Evolutionary conservation across 2,329 filamentous ascomycete species (phyloP), one percentile per base, ranked within the genome.

Genomic region (Xylariaceae sp.): DNA sequence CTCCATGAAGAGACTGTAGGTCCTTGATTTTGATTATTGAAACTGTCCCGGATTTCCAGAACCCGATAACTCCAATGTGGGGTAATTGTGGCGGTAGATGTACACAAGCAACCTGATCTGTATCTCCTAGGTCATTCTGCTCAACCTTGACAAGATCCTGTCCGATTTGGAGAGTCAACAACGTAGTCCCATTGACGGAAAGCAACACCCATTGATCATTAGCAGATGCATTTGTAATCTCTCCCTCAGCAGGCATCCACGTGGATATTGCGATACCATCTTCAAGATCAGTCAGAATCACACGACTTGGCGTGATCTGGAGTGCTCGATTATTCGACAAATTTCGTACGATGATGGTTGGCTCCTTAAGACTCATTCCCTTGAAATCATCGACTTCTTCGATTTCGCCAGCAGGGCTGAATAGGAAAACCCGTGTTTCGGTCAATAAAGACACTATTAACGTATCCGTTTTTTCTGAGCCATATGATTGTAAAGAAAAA

Each of bases 101-200:
- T 8, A 97, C 74, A 57, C 91, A 95, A 2, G 93, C 88, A 25
- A 97, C 80, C 63, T 97, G 89, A 53, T 89, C 86, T 25, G 82
- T 74, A 14, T 76, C 69, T 2, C 75, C 73, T 40, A 88, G 79
- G 5, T 80, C 71, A 59, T 85, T 84, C 48, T 79, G 69, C 5
- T 74, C 72, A 4, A 79, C 69, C 19, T 81, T 68, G 19, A 73
- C 67, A 5, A 94, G 67, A 23, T 80, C 75, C 19, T 77, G 67
- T 2, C 67, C 62, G 3, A 91, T 68, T 53, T 82, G 76, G 37
- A 97, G 70, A 5, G 86, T 84, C 3, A 88, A 73, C 2, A 95
- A 68, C 2, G 74, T 72, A n/a, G 79, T 80, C 25, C 92, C 92
- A 41, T 87, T 83, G 2, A 91, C 71, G 1, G 91, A 88, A 6